Base-by-base conservation (phyloP, 139 green algal species). In the Pseudopediastrum boryanum region DNA sequence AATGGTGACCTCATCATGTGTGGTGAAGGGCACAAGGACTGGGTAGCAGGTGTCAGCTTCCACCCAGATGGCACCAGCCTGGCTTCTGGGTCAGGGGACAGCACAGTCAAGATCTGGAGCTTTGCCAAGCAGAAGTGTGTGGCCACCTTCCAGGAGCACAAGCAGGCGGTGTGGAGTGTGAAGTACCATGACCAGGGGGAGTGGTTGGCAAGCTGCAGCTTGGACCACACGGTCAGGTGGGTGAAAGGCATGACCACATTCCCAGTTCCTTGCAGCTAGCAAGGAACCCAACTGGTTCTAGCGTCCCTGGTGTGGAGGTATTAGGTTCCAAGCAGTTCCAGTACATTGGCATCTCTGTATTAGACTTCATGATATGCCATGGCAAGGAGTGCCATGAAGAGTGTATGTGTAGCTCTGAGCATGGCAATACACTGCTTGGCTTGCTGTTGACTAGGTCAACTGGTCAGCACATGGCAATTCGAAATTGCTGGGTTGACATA, bases 41-140 rank as follows among this genome's bases (percentile, higher is more conserved):
- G 93, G 93, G 90, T 97, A 62, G 80, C 90, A 16, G 89, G 88
- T 9, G 80, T 95, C 25, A 87, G 90, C 85, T 96, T 89, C 70
- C 88, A 90, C 71, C 70, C 89, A 46, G 52, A 70, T 6, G 92
- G 92, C 29, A 86, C 91, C 43, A 86, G 90, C 46, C 56, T 97
- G 52, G 90, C 89, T 25, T 89, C 76, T 36, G 90, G 90, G 21
- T 81, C 74, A 54, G 74, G 94, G 52, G 93, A 97, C 85, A 87
- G 86, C 74, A 88, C 80, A 27, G 86, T 93, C n/a, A 93, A 94
- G 67, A 59, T 97, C 39, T 97, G 93, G 93, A 90, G 93, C 91
- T 96, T 96, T 85, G 86, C 92, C 65, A 82, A 92, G 80, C 87
- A 92, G 84, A 76, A 81, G 41, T 97, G 93, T 78, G 85, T 88